A percentile compares a stretch with the other conserved stretches of the same genome.
Conservation (phyloP, 345 rosid species). For the Kandelia obovata region DNA sequence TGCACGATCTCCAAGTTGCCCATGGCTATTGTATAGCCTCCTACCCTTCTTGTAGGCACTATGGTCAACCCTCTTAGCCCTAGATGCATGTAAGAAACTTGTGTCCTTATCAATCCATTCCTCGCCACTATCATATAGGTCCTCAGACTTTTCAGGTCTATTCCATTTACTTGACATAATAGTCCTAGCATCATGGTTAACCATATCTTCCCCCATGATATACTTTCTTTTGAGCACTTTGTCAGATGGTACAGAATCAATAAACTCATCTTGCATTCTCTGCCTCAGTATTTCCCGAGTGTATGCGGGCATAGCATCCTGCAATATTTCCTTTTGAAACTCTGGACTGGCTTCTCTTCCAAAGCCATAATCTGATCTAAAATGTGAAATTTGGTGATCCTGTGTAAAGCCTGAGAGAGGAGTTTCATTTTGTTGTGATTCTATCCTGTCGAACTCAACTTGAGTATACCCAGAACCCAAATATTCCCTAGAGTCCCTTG, state of each 20-base stretch:
- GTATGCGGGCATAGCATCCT: slow-evolving; percentile 21
- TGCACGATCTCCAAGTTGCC: slow-evolving; percentile 25
- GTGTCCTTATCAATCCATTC: slow-evolving; percentile 40
- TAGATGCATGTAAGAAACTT: slow-evolving; percentile 24
- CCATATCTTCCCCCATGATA: slow-evolving; percentile 24
- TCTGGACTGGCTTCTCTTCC: slow-evolving; percentile 38
- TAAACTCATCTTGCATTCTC: slow-evolving; percentile 37
- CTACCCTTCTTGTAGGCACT: slow-evolving; percentile 32
- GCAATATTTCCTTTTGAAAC: slow-evolving; percentile 32
- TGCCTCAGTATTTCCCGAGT: slow-evolving; percentile 28
- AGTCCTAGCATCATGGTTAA: slow-evolving; percentile 27
- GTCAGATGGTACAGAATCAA: slow-evolving; percentile 25
- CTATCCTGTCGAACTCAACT: slow-evolving; percentile 32
- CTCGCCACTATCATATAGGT: slow-evolving; percentile 33
- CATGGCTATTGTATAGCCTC: slow-evolving; percentile 32
- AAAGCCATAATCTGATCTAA: slow-evolving; percentile 39
- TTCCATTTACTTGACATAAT: slow-evolving; percentile 32
- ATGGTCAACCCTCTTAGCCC: slow-evolving; percentile 25
- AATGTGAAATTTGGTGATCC: slow-evolving; percentile 30
- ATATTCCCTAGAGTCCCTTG: slow-evolving; percentile 31
- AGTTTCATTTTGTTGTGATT: slow-evolving; percentile 26
- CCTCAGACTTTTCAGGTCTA: slow-evolving; percentile 31
- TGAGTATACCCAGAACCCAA: slow-evolving; percentile 27
- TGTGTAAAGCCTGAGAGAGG: slow-evolving; percentile 24
- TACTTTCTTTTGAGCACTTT: slow-evolving; percentile 34